Evolutionary conservation across 2,329 filamentous ascomycete species (phyloP).

Genomic region (Arthrobotrys megalospora): DNA sequence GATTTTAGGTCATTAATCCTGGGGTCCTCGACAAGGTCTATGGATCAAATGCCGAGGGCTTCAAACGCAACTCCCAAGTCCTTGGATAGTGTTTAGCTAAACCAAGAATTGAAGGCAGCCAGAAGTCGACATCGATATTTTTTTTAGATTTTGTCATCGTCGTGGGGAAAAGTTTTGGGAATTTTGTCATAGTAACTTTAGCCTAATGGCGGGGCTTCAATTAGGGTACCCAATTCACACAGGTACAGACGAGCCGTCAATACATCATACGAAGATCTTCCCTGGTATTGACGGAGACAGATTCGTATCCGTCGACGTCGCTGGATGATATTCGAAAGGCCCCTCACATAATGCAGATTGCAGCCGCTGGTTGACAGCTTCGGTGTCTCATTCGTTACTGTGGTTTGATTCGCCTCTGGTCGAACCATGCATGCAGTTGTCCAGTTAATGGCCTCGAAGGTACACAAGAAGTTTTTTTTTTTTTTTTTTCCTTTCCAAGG

Average conservation of each 20-base stretch:
- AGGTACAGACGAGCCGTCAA: constrained; percentile 43
- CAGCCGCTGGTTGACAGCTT: constrained; percentile 34
- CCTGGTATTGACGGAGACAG: constrained; percentile 36
- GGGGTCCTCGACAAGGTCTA: constrained; percentile 10
- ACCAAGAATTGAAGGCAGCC: constrained; percentile 36
- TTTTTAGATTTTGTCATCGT: constrained; percentile 57
- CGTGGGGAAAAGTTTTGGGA: constrained; percentile 7
- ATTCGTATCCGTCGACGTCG: constrained; percentile 14
- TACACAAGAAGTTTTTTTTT: constrained; percentile 32
- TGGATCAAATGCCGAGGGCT: constrained; percentile 42
- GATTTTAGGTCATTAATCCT: constrained; percentile 47
- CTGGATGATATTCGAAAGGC: not conserved
- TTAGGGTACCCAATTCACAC: constrained; percentile 43
- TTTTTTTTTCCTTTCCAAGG: constrained; percentile 12
- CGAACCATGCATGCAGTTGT: constrained; percentile 35
- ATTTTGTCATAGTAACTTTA: constrained; percentile 31
- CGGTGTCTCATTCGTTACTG: constrained; percentile 22
- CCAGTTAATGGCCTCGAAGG: constrained; percentile 5
- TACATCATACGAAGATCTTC: constrained; percentile 30
- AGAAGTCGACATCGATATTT: constrained; percentile 22
- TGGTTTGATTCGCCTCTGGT: constrained; percentile 50
- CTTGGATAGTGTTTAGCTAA: constrained; percentile 7
- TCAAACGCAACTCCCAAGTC: constrained; percentile 13
- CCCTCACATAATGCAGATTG: constrained; percentile 29
- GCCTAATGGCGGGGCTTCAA: constrained; percentile 39